Evolutionary conservation across 257 asterid genomes (phyloP).

Genomic region (Cynanchum wilfordii): DNA sequence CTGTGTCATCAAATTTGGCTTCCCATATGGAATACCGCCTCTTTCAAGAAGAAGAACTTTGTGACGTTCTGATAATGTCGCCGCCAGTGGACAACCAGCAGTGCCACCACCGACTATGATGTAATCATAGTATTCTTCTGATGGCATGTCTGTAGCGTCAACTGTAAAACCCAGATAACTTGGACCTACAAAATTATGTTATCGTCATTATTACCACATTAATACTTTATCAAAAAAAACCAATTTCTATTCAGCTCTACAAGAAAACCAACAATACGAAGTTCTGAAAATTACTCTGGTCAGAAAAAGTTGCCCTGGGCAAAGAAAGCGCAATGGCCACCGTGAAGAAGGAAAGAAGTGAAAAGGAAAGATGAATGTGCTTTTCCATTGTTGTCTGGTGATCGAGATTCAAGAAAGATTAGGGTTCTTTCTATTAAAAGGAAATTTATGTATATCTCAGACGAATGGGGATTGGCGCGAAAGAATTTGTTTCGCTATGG

Average conservation of each 20-base stretch:
- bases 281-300: constrained; percentile 39
- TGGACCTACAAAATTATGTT: constrained; percentile 42
- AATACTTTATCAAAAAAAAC: neutral
- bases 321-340: constrained; percentile 27
- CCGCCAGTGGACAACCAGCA: constrained; percentile 89
- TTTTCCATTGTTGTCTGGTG: constrained; percentile 26
- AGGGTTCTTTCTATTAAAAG: neutral
- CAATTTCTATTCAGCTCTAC: too few species aligned
- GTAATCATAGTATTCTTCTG: constrained; percentile 50
- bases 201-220: neutral
- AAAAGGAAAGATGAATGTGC: constrained; percentile 9
- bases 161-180: constrained; percentile 41
- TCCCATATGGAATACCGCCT: constrained; percentile 64
- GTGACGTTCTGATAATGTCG: constrained; percentile 58
- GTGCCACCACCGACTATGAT: constrained; percentile 88
- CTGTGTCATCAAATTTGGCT: constrained; percentile 58
- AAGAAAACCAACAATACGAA: neutral
- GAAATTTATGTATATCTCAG: neutral
- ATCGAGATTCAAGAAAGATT: constrained; percentile 4
- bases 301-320: constrained; percentile 31
- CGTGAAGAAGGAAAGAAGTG: constrained; percentile 24
- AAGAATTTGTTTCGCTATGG: neutral
- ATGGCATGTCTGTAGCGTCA: constrained; percentile 64
- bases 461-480: neutral
- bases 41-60: constrained; percentile 82